phyloP scores from a whole-genome alignment of 345 rosid species.

The Raphanus raphanistrum region DNA sequence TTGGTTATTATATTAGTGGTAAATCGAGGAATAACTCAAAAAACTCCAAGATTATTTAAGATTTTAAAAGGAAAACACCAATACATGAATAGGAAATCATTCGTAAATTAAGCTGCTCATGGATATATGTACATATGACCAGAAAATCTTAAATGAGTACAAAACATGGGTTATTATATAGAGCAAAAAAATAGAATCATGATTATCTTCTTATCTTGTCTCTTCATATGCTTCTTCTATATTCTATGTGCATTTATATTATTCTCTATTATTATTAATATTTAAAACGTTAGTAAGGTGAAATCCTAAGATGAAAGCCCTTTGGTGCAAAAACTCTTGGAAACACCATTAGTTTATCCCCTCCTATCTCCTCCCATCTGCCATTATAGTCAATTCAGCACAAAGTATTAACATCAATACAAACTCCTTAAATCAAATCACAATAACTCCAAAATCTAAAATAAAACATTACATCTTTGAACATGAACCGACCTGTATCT shows the following conservation, averaged over 20 bases:
- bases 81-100: too few species aligned
- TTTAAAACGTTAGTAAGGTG: slow-evolving; percentile 34
- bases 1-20: too few species aligned
- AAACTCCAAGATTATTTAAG: too few species aligned
- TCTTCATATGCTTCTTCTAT: slow-evolving; percentile 5
- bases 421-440: neutral
- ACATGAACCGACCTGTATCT: slow-evolving; percentile 59
- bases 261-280: neutral
- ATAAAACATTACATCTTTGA: neutral
- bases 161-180: neutral
- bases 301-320: slow-evolving; percentile 70
- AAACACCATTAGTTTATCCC: slow-evolving; percentile 66
- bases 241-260: slow-evolving; percentile 14
- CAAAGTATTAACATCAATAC: neutral
- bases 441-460: neutral
- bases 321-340: slow-evolving; percentile 96
- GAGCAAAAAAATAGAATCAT: neutral
- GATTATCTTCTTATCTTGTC: neutral
- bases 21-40: too few species aligned
- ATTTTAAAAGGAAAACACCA: too few species aligned
- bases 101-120: too few species aligned
- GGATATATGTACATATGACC: neutral
- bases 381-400: slow-evolving; percentile 9
- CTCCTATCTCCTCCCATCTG: slow-evolving; percentile 92
- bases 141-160: neutral